Evolutionary conservation across 2,329 filamentous ascomycete genomes (phyloP).

Genomic region (Myriosclerotinia curreyana): DNA sequence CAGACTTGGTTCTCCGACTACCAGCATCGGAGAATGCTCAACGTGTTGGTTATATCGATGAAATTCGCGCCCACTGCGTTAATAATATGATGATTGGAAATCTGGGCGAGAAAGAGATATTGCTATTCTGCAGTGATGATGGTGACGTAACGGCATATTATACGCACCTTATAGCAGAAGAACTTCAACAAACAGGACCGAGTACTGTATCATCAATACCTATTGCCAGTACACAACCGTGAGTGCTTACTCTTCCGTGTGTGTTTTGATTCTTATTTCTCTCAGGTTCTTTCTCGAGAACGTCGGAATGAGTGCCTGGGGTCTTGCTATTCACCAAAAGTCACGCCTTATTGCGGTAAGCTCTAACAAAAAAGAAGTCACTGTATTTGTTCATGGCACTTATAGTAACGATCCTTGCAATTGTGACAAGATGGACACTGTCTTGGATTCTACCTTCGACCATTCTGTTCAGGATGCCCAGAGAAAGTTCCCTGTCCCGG

Average conservation of each 20-base stretch:
- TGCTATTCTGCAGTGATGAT: constrained; percentile 68
- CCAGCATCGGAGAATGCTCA: constrained; percentile 41
- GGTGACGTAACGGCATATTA: constrained; percentile 73
- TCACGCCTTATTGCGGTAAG: constrained; percentile 85
- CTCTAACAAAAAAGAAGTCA: constrained; percentile 64
- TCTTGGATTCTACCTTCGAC: background rate
- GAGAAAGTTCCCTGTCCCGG: background rate
- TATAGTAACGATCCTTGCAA: background rate
- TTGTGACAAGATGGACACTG: background rate
- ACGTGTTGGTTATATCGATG: constrained; percentile 52
- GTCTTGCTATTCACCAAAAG: constrained; percentile 52
- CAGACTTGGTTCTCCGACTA: constrained; percentile 52
- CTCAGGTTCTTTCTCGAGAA: constrained; percentile 67
- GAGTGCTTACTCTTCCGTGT: constrained; percentile 10
- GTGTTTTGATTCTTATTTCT: constrained; percentile 16
- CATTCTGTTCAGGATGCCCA: background rate
- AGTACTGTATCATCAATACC: constrained; percentile 9
- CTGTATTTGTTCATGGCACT: constrained; percentile 44
- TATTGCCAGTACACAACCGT: constrained; percentile 27
- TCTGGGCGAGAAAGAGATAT: constrained; percentile 65
- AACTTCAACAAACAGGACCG: background rate
- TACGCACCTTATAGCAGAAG: constrained; percentile 41
- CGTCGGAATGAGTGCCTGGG: constrained; percentile 82
- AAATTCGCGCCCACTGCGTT: constrained; percentile 54
- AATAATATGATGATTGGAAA: constrained; percentile 69